phyloP scores from a whole-genome alignment of 2,329 filamentous ascomycete genomes.

The Sclerotinia glacialis region DNA sequence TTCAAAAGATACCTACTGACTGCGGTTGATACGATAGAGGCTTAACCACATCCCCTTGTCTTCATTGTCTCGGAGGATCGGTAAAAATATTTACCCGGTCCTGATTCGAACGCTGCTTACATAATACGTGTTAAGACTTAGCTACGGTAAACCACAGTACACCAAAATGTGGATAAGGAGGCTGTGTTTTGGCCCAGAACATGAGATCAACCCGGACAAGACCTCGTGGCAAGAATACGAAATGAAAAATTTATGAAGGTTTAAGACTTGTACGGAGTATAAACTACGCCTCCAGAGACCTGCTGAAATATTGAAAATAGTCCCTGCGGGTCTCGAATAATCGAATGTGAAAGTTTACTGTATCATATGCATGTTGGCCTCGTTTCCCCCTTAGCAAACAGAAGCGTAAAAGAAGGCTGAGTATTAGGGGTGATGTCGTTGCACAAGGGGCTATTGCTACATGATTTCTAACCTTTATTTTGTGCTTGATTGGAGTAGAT shows the following conservation, averaged over 20 bases:
- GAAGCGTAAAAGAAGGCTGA: constrained; percentile 18
- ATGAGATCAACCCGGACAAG: constrained; percentile 8
- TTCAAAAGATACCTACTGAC: constrained; percentile 11
- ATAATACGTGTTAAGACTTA: not conserved
- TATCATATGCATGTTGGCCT: not conserved
- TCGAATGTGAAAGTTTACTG: not conserved
- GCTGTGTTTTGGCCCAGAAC: no score
- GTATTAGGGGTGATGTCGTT: constrained; percentile 4
- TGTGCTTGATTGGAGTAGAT: constrained; percentile 9
- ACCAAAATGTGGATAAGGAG: no score
- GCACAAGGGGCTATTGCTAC: constrained; percentile 5
- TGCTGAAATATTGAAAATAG: constrained; percentile 15
- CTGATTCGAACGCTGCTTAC: not conserved
- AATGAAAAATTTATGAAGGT: constrained; percentile 3
- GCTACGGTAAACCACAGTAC: not conserved
- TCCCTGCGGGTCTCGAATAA: constrained; percentile 5
- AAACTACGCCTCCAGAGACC: constrained; percentile 20
- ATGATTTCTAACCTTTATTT: not conserved
- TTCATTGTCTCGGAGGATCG: constrained; percentile 8
- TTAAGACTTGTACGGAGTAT: not conserved
- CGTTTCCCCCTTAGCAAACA: constrained; percentile 11
- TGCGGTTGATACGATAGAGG: constrained; percentile 22
- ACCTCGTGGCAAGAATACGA: constrained; percentile 9
- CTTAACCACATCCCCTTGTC: constrained; percentile 16
- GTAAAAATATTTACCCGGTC: not conserved